phyloP scores from a whole-genome alignment of 768 basidiomycete genomes.

The Suillus fuscotomentosus region DNA sequence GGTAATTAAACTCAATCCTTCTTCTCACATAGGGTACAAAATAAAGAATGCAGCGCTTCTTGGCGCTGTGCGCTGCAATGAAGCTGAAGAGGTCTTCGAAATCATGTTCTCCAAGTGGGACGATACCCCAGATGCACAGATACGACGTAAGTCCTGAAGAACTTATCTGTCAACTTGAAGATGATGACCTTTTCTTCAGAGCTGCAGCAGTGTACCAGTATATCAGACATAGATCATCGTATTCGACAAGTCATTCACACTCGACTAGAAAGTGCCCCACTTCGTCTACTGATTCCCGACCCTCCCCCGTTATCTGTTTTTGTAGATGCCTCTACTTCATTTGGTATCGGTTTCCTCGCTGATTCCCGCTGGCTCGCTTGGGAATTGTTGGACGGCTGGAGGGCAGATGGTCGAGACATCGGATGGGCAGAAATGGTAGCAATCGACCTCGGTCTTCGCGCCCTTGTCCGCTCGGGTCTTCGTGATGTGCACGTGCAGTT shows the following conservation, averaged over 20 bases:
- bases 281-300: constrained; percentile 9
- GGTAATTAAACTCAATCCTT: background rate
- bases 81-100: background rate
- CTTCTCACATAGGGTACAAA: background rate
- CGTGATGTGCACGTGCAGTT: constrained; percentile 25
- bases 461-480: constrained; percentile 25
- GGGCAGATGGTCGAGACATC: constrained; percentile 29
- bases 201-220: background rate
- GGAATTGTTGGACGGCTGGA: constrained; percentile 34
- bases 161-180: background rate
- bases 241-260: background rate
- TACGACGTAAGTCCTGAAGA: background rate
- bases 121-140: background rate
- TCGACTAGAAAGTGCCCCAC: background rate
- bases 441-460: constrained; percentile 38
- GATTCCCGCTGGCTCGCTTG: constrained; percentile 39
- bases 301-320: constrained; percentile 17
- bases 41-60: background rate
- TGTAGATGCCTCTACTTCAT: constrained; percentile 40
- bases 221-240: background rate
- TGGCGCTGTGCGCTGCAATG: background rate
- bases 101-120: background rate
- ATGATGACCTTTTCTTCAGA: background rate
- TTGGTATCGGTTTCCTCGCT: constrained; percentile 41
- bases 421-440: constrained; percentile 47